phyloP scores from a whole-genome alignment of 1,139 yeast genomes.

The Pichia sp. region DNA sequence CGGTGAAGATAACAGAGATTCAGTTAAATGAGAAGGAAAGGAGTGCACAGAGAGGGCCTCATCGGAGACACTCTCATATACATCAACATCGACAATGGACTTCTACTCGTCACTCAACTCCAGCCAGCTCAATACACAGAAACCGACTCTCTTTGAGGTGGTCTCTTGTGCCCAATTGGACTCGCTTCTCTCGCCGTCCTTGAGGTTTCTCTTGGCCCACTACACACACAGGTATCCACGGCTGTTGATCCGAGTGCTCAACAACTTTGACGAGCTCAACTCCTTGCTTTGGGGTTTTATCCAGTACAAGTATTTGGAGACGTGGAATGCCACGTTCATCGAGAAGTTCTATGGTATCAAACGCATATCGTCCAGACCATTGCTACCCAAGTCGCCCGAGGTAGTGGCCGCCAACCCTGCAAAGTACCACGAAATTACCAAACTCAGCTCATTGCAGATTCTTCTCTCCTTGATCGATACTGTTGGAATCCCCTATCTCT shows the following conservation, averaged over 20 bases:
- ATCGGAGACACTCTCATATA: background rate
- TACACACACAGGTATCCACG: conserved; percentile 79
- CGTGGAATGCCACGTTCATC: conserved; percentile 84
- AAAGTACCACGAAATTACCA: conserved; percentile 46
- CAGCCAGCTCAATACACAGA: conserved; percentile 63
- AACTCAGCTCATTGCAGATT: conserved; percentile 53
- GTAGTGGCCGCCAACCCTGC: conserved; percentile 5
- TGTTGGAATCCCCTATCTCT: conserved; percentile 64
- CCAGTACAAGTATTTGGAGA: conserved; percentile 66
- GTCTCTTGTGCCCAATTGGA: conserved; percentile 79
- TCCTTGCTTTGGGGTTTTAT: conserved; percentile 57
- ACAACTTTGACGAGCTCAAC: conserved; percentile 74
- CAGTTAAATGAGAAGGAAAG: background rate
- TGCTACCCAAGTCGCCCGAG: conserved; percentile 2
- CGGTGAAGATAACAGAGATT: background rate
- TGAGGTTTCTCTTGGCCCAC: conserved; percentile 74
- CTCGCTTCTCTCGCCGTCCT: conserved; percentile 72
- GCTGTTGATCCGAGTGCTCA: conserved; percentile 56
- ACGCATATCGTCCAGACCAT: conserved; percentile 42
- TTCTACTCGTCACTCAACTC: conserved; percentile 79
- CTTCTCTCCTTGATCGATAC: conserved; percentile 57
- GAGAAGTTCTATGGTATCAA: conserved; percentile 91
- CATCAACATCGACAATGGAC: conserved; percentile 47
- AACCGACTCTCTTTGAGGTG: conserved; percentile 81
- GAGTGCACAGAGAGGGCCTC: background rate